Percentiles rank a stretch among this genome's conserved stretches.
Conservation (phyloP, 2,329 filamentous ascomycete genomes). For the Penicillium carneum region DNA sequence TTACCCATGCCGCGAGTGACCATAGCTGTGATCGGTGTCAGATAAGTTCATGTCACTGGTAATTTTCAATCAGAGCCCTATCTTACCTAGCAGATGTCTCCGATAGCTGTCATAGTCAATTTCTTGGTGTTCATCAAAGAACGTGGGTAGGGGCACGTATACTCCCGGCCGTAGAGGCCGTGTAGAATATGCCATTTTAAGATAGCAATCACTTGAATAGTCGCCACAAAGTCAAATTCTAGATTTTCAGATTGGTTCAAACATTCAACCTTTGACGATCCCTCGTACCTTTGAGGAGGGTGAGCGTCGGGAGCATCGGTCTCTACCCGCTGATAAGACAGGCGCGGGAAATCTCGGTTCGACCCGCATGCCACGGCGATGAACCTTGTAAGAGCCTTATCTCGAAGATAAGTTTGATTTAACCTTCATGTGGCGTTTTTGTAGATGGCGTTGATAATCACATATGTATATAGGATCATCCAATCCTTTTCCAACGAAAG, state of each 20-base stretch:
- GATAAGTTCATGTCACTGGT: not conserved
- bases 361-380: too few relatives aligned
- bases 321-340: too few relatives aligned
- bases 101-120: not conserved
- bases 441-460: too few relatives aligned
- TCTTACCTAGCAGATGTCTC: not conserved
- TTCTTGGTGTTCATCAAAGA: not conserved
- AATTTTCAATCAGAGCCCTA: not conserved
- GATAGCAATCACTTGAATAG: not conserved
- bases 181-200: not conserved
- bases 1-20: not conserved
- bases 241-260: not conserved
- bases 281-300: not conserved
- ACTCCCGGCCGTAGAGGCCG: not conserved
- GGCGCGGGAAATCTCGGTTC: too few relatives aligned
- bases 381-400: too few relatives aligned
- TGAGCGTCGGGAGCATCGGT: not conserved
- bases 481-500: too few relatives aligned
- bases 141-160: not conserved
- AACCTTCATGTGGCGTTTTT: too few relatives aligned
- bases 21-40: not conserved
- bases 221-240: not conserved
- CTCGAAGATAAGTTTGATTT: too few relatives aligned
- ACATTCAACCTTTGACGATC: not conserved
- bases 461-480: too few relatives aligned